These are phyloP conservation scores for Rhizopogon vinicolor DNA, from an alignment of 768 basidiomycete genomes.

Conservation along the genomic window DNA sequence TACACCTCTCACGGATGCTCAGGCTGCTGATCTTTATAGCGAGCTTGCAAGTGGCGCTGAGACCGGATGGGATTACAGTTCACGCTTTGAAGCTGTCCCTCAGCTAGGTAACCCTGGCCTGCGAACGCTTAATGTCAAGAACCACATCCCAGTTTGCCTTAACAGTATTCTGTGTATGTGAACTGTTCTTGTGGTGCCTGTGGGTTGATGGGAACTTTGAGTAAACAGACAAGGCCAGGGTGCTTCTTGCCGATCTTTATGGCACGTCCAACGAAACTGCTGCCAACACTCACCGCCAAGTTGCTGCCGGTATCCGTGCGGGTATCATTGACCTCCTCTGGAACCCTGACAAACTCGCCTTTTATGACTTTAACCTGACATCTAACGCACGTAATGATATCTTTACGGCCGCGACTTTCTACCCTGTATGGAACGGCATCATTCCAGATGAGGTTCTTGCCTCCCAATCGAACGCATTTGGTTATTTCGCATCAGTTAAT, in stretches of 20 bases:
- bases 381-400: slow-evolving; percentile 58
- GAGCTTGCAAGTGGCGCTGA: slow-evolving; percentile 90
- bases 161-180: slow-evolving; percentile 81
- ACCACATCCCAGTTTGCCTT: slow-evolving; percentile 68
- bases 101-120: slow-evolving; percentile 49
- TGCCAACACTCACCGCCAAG: slow-evolving; percentile 44
- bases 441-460: slow-evolving; percentile 65
- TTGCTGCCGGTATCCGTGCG: slow-evolving; percentile 53
- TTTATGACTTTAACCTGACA: slow-evolving; percentile 86
- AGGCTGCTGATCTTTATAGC: slow-evolving; percentile 67
- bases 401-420: slow-evolving; percentile 76
- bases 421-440: slow-evolving; percentile 86
- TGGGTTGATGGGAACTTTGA: slow-evolving; percentile 1
- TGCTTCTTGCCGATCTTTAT: slow-evolving; percentile 60
- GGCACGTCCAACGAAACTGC: slow-evolving; percentile 37
- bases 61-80: slow-evolving; percentile 48
- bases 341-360: slow-evolving; percentile 78
- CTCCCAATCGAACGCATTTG: slow-evolving; percentile 57
- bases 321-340: slow-evolving; percentile 86
- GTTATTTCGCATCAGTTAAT: slow-evolving; percentile 70
- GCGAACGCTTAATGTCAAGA: slow-evolving; percentile 65
- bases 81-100: slow-evolving; percentile 36
- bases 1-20: slow-evolving; percentile 53
- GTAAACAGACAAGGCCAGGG: slow-evolving; percentile 56
- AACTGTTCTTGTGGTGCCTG: slow-evolving; percentile 1